Evolutionary conservation across 768 basidiomycete species (phyloP), one percentile per base, ranked within the genome.

Genomic region (Trametes cubensis): DNA sequence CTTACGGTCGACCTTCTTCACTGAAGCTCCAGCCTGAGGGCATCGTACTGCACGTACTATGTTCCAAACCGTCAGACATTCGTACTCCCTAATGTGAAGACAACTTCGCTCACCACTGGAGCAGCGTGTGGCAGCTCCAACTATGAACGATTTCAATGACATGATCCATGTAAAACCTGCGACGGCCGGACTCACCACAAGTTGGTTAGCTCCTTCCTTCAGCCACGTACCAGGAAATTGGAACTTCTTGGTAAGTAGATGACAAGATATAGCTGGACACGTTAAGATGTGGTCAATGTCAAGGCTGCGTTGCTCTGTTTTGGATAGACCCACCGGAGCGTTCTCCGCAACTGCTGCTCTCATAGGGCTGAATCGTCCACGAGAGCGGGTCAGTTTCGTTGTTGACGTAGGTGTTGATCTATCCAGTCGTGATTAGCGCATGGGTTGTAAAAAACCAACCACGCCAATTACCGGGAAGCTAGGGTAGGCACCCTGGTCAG

Each of bases 291-390:
- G 34, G 34, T 14, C 23, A 21, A 15, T 15, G 17, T 25, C 40
- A 26, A 55, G 44, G 48, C 10, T 4, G 26, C 15, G 18, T 30
- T 49, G 5, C 18, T 11, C 25, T 2, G 28, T 14, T 26, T 13
- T 0, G 5, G 3, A 11, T 23, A 13, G 7, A 62, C 59, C 8
- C 23, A 70, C 71, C 71, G 6, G 69, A 72, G 2, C 71, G 71
- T 46, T 67, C 66, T 0, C 67, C 71, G 58, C 71, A 72, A 46
- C 71, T 72, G 52, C 70, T 69, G 44, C 71, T 72, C 52, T 72
- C 58, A 47, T 51, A 60, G 40, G 58, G 42, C 25, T 64, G 61
- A 46, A 71, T 69, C 6, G 57, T 55, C 62, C 64, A 71, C 4
- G 49, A 47, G 2, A 69, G 63, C 23, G 62, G 50, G 8, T 34